Evolutionary conservation across 441 rosid species (phyloP).

Genomic region (Arabidopsis hybrid): DNA sequence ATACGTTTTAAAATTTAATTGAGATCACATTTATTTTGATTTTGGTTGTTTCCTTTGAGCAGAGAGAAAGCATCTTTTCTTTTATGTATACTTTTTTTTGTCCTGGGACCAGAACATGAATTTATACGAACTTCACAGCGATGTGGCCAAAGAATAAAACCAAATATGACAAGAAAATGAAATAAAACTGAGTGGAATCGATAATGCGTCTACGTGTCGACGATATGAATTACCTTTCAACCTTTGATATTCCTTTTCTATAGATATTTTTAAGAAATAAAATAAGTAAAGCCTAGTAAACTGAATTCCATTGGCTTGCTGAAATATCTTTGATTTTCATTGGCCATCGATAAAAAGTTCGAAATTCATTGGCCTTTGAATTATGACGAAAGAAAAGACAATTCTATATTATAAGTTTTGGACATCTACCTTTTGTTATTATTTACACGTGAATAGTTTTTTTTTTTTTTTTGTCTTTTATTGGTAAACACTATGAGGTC

Average conservation of each 20-base stretch:
- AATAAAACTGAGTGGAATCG: constrained; percentile 37
- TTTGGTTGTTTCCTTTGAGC: constrained; percentile 36
- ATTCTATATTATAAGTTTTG: constrained; percentile 23
- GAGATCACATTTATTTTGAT: constrained; percentile 34
- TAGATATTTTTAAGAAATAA: neutral
- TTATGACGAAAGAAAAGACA: constrained; percentile 46
- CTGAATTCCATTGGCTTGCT: constrained; percentile 23
- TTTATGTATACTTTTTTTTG: neutral
- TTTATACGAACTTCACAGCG: constrained; percentile 35
- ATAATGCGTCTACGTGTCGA: constrained; percentile 45
- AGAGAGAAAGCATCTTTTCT: constrained; percentile 34
- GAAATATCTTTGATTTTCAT: constrained; percentile 15
- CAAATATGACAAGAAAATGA: constrained; percentile 21
- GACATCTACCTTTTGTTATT: constrained; percentile 25
- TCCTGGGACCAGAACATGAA: constrained; percentile 41
- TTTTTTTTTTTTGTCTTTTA: constrained; percentile 16
- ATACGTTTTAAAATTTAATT: constrained; percentile 27
- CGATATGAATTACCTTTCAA: neutral
- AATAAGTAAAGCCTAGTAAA: neutral
- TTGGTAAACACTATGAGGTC: constrained; percentile 3
- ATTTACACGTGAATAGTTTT: constrained; percentile 33
- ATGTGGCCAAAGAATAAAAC: constrained; percentile 44
- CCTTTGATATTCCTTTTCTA: neutral
- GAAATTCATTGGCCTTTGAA: constrained; percentile 28
- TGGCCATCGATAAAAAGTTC: constrained; percentile 14